phyloP scores from a whole-genome alignment of 345 rosid species.

The Lepidium africanum region DNA sequence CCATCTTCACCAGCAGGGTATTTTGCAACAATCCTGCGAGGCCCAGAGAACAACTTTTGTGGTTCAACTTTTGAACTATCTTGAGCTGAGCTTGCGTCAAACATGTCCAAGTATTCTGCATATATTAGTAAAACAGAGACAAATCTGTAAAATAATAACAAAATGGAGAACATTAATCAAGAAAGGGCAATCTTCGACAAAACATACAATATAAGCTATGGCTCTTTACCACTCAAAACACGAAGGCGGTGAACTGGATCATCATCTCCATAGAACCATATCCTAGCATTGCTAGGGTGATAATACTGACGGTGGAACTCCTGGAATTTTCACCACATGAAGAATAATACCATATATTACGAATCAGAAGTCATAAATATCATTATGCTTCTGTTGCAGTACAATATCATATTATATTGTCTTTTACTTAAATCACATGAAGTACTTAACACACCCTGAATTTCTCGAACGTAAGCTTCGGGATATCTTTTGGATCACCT shows the following conservation, averaged over 20 bases:
- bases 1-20: conserved; percentile 77
- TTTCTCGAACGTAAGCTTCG: conserved; percentile 72
- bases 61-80: conserved; percentile 50
- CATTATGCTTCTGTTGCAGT: neutral
- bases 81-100: conserved; percentile 60
- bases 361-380: neutral
- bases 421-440: neutral
- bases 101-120: conserved; percentile 73
- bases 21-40: conserved; percentile 67
- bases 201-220: neutral
- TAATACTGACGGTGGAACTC: conserved; percentile 83
- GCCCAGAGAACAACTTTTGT: conserved; percentile 62
- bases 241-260: conserved; percentile 70
- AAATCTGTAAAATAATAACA: neutral
- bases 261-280: conserved; percentile 98
- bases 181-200: neutral
- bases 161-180: neutral
- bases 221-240: conserved; percentile 62
- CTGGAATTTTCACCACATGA: conserved; percentile 29
- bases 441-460: conserved; percentile 45
- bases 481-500: conserved; percentile 89
- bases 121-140: neutral
- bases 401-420: neutral
- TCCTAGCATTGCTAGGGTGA: conserved; percentile 91
- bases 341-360: neutral